Base-by-base conservation (phyloP, 129 eudicot genomes). In the Tagetes patula region DNA sequence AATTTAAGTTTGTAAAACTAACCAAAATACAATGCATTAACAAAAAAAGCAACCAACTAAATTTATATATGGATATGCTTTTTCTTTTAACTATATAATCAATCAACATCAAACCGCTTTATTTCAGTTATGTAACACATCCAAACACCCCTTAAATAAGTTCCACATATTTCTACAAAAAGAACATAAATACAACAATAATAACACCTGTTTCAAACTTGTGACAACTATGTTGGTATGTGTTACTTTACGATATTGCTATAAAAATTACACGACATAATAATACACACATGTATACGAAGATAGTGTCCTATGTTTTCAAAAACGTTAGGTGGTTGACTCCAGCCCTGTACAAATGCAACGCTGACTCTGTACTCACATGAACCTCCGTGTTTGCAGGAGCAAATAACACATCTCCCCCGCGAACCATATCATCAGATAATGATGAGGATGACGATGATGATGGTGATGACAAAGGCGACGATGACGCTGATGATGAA, bases 281-380 rank as follows among this genome's bases (percentile, higher is more conserved):
- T 13, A 2, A 56, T 68, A 76, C 68, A 71, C 76, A 77, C 66
- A 78, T 78, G 32, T 76, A 69, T 64, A 10, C 69, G 46, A n/a
- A 60, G 20, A 45, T 30, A 33, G 31, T 33, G 20, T 71, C 65
- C 34, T 46, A 71, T 71, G 67, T 41, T 72, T 79, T 79, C 20
- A 72, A 54, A 43, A 79, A 79, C 78, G 65, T 42, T 5, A 65
- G 6, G 49, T 79, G 78, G 82, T 87, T 92, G 20, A 85, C 89
- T 67, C 98, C 98, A 8, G 96, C 96, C 70, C 96, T 83, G 69
- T 81, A 92, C 71, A 92, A 7, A 56, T 82, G 80, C 87, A 89
- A 55, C 70, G 83, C 82, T 3, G 85, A 69, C 11, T 53, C 75
- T 10, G 90, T 75, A 65, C 82, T 77, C 58, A 85, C 70, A 4